phyloP scores from a whole-genome alignment of 352 stramenopile genomes.

The Globisporangium carolinianum region DNA sequence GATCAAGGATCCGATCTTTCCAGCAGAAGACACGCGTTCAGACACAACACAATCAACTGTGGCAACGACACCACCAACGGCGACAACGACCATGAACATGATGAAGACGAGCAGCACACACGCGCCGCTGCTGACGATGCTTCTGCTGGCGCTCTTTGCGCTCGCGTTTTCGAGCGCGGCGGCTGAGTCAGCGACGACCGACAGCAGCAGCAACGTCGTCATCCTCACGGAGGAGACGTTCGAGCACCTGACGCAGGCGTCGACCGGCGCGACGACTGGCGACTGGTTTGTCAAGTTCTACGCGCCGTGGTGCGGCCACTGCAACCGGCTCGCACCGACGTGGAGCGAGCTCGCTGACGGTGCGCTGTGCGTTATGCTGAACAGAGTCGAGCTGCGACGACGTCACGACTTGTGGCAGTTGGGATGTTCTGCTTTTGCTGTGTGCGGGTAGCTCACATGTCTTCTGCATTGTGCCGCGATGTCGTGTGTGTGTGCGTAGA shows the following conservation, averaged over 20 bases:
- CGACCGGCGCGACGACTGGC: conserved; percentile 87
- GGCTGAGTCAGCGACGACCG: not conserved
- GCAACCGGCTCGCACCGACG: conserved; percentile 76
- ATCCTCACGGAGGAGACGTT: conserved; percentile 72
- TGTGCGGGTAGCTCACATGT: not conserved
- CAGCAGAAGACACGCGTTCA: too few relatives aligned
- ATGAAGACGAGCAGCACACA: not conserved
- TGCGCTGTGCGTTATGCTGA: conserved; percentile 4
- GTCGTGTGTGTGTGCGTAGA: conserved; percentile 25
- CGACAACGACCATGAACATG: too few relatives aligned
- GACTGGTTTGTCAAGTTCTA: conserved; percentile 89
- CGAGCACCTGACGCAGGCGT: conserved; percentile 86
- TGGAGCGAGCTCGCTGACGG: conserved; percentile 77
- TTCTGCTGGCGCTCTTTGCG: conserved; percentile 16
- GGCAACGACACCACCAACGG: too few relatives aligned
- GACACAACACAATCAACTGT: too few relatives aligned
- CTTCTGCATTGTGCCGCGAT: not conserved
- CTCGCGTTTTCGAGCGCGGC: conserved; percentile 11
- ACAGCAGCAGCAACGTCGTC: conserved; percentile 35
- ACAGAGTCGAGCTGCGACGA: too few relatives aligned
- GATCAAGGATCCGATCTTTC: too few relatives aligned
- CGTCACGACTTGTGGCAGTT: too few relatives aligned
- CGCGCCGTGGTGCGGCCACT: conserved; percentile 72
- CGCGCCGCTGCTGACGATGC: conserved; percentile 7
- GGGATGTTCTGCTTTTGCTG: too few relatives aligned